phyloP scores from a whole-genome alignment of 2,329 filamentous ascomycete species.

The Curvularia spicifera region DNA sequence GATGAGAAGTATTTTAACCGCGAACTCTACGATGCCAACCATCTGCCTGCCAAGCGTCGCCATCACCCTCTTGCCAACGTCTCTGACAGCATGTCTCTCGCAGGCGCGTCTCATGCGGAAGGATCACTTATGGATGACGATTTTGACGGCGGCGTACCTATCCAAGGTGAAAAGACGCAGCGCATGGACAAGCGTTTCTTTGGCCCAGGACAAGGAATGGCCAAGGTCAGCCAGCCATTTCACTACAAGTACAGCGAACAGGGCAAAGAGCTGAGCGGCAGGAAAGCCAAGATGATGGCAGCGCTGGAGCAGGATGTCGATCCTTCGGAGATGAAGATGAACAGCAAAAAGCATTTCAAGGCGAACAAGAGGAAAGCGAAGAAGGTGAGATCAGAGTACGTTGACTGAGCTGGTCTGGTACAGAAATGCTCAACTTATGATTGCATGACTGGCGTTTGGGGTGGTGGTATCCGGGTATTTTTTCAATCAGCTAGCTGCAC shows the following conservation, averaged over 20 bases:
- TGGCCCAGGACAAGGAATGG: slow-evolving; percentile 65
- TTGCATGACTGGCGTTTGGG: slow-evolving; percentile 18
- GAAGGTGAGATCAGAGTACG: slow-evolving; percentile 55
- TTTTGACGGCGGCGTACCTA: slow-evolving; percentile 52
- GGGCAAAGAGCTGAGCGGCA: slow-evolving; percentile 79
- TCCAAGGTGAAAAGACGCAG: slow-evolving; percentile 73
- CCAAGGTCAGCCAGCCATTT: slow-evolving; percentile 79
- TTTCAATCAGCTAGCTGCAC: not conserved
- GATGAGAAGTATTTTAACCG: slow-evolving; percentile 82
- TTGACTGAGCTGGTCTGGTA: slow-evolving; percentile 6
- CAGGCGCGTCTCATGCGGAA: slow-evolving; percentile 39
- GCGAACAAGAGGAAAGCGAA: slow-evolving; percentile 70
- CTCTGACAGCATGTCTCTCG: slow-evolving; percentile 46
- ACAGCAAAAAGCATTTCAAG: slow-evolving; percentile 95
- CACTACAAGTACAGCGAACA: slow-evolving; percentile 88
- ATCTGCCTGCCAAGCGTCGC: slow-evolving; percentile 82
- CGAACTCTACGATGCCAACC: slow-evolving; percentile 82
- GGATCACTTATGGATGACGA: slow-evolving; percentile 53
- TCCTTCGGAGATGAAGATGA: slow-evolving; percentile 72
- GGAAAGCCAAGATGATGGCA: slow-evolving; percentile 80
- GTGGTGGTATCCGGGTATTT: not conserved
- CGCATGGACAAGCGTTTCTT: slow-evolving; percentile 92
- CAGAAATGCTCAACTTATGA: slow-evolving; percentile 6
- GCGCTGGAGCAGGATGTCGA: slow-evolving; percentile 87
- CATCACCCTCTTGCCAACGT: slow-evolving; percentile 63